Evolutionary conservation across 176 grass and related monocot genomes (phyloP).

Genomic region (Paspalum vaginatum): DNA sequence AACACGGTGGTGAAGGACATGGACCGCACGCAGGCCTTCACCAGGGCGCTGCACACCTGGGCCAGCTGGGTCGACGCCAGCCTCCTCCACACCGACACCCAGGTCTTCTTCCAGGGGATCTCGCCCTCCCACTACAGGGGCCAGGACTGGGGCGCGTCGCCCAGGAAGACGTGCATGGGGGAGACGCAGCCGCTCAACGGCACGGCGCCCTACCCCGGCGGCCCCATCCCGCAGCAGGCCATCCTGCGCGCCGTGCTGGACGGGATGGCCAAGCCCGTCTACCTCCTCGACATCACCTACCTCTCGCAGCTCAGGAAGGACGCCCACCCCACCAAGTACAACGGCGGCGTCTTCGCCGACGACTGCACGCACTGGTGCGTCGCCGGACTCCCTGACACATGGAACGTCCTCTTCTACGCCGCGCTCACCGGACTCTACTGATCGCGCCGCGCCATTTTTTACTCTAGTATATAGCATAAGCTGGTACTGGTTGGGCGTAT

Average conservation of each 20-base stretch:
- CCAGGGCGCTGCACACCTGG: constrained; percentile 74
- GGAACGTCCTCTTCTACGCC: constrained; percentile 81
- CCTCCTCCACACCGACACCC: constrained; percentile 45
- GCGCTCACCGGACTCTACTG: constrained; percentile 55
- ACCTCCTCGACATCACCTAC: constrained; percentile 73
- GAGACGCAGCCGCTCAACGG: constrained; percentile 60
- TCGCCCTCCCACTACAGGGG: constrained; percentile 80
- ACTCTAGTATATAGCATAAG: not conserved
- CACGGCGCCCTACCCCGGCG: constrained; percentile 55
- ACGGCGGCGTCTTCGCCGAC: constrained; percentile 55
- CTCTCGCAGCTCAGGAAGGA: constrained; percentile 82
- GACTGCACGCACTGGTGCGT: constrained; percentile 97
- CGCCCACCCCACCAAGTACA: constrained; percentile 80
- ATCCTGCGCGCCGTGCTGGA: constrained; percentile 56
- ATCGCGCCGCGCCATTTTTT: not conserved
- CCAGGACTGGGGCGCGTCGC: constrained; percentile 60
- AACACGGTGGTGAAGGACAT: constrained; percentile 53
- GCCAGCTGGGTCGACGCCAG: constrained; percentile 67
- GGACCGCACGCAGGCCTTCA: constrained; percentile 74
- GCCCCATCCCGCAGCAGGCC: constrained; percentile 53
- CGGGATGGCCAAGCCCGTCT: constrained; percentile 65
- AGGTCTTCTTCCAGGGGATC: constrained; percentile 83
- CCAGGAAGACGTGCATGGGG: constrained; percentile 59
- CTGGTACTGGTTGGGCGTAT: not conserved
- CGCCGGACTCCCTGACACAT: constrained; percentile 73